Evolutionary conservation across 2,329 filamentous ascomycete genomes (phyloP).

Genomic region (Aspergillus viridinutans): DNA sequence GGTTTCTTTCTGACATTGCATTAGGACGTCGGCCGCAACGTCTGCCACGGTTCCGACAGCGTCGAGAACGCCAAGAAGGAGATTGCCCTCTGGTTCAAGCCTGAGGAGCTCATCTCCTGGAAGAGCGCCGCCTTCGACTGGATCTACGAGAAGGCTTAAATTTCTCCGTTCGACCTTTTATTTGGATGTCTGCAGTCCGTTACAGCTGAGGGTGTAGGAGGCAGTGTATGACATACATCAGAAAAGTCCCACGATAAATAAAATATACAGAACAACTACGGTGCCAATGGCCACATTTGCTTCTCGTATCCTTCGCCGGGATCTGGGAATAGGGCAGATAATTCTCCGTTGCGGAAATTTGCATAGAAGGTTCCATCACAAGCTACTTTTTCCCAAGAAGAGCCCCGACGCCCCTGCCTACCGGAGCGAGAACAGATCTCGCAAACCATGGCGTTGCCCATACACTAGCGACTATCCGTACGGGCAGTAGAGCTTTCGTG

Average conservation of each 20-base stretch:
- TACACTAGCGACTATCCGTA: slow-evolving; percentile 71
- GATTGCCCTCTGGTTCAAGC: slow-evolving; percentile 97
- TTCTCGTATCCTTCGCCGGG: not conserved
- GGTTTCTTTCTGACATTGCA: slow-evolving; percentile 10
- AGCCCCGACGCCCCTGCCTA: slow-evolving; percentile 37
- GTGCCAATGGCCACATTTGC: not conserved
- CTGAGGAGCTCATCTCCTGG: slow-evolving; percentile 78
- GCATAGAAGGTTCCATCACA: not conserved
- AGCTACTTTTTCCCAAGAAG: slow-evolving; percentile 34
- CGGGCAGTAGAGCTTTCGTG: slow-evolving; percentile 77
- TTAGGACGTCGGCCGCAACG: slow-evolving; percentile 85
- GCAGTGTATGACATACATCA: slow-evolving; percentile 8
- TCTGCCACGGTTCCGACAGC: slow-evolving; percentile 98
- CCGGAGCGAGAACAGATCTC: slow-evolving; percentile 53
- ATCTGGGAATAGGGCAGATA: not conserved
- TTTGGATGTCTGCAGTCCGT: slow-evolving; percentile 12
- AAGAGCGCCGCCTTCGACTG: slow-evolving; percentile 82
- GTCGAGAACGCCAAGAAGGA: slow-evolving; percentile 99
- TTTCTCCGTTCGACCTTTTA: slow-evolving; percentile 19
- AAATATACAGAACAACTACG: not conserved
- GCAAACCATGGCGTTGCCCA: slow-evolving; percentile 95
- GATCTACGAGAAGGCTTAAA: slow-evolving; percentile 86
- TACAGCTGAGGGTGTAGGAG: slow-evolving; percentile 7
- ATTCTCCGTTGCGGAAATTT: not conserved
- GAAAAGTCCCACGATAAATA: not conserved